Conservation (phyloP, 768 basidiomycete species). For the Sarcomyxa edulis region DNA sequence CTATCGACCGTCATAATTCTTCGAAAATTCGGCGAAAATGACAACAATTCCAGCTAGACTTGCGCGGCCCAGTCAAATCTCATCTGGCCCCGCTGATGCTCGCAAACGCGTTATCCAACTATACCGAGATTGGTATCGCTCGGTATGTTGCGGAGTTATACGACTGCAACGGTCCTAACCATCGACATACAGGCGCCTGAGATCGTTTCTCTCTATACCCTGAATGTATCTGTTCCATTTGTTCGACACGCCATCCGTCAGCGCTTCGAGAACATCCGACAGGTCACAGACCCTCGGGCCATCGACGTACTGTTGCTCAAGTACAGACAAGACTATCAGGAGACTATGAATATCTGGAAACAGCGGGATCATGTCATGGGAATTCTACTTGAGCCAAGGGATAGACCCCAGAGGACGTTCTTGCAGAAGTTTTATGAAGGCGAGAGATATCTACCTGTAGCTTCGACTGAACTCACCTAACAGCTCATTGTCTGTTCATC, state of each 20-base stretch:
- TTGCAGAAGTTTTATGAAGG: conserved; percentile 84
- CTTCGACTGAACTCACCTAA: background rate
- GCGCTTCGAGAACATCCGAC: conserved; percentile 81
- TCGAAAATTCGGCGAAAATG: conserved; percentile 30
- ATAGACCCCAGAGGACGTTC: conserved; percentile 51
- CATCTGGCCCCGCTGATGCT: conserved; percentile 52
- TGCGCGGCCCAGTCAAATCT: conserved; percentile 63
- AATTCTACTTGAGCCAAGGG: conserved; percentile 49
- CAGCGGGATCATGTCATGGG: conserved; percentile 78
- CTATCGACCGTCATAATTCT: conserved; percentile 6
- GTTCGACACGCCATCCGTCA: conserved; percentile 81
- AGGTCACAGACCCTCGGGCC: conserved; percentile 74
- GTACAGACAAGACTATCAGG: conserved; percentile 84
- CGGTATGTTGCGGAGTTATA: conserved; percentile 46
- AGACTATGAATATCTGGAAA: conserved; percentile 93
- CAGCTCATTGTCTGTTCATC: conserved; percentile 5
- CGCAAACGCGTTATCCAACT: conserved; percentile 66
- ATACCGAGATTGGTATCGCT: conserved; percentile 92
- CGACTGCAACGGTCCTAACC: too few species aligned
- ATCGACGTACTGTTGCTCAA: conserved; percentile 88
- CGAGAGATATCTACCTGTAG: conserved; percentile 26
- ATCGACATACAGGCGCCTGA: conserved; percentile 93
- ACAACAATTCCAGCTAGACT: conserved; percentile 87
- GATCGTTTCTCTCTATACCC: conserved; percentile 74
- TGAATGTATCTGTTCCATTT: conserved; percentile 72